A percentile compares a stretch with the other conserved stretches of the same genome.
phyloP scores from a whole-genome alignment of 2,329 filamentous ascomycete genomes.

The Fusarium sp. region DNA sequence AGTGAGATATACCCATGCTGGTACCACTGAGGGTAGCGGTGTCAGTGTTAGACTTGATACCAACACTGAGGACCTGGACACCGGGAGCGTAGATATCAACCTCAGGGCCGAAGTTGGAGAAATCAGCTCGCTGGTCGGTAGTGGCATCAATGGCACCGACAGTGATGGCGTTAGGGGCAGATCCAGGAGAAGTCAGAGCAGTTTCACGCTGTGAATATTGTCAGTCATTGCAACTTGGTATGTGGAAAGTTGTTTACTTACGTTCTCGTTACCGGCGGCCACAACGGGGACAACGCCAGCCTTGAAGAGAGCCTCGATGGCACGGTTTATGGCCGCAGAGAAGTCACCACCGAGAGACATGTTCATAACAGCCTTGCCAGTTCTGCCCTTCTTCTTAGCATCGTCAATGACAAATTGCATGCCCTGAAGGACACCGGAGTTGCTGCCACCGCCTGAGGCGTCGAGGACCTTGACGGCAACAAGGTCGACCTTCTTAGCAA shows the following conservation, averaged over 20 bases:
- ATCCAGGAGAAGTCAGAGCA: conserved; percentile 63
- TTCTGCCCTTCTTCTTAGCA: conserved; percentile 53
- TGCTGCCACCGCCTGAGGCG: conserved; percentile 51
- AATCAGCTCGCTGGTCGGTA: conserved; percentile 60
- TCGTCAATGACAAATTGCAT: conserved; percentile 66
- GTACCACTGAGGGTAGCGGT: conserved; percentile 63
- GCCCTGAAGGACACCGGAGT: conserved; percentile 64
- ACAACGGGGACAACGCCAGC: conserved; percentile 67
- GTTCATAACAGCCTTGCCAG: conserved; percentile 70
- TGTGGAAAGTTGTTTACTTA: conserved; percentile 35
- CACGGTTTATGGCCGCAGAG: conserved; percentile 65
- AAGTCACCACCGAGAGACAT: conserved; percentile 68
- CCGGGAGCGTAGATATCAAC: conserved; percentile 69
- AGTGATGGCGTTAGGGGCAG: conserved; percentile 66
- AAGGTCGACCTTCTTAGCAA: conserved; percentile 59
- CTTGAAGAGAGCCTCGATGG: conserved; percentile 60
- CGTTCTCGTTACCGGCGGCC: conserved; percentile 69
- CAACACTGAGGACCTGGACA: conserved; percentile 63
- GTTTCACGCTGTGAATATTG: conserved; percentile 56
- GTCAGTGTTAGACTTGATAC: conserved; percentile 60
- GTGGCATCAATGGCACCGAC: conserved; percentile 68
- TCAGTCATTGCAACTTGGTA: conserved; percentile 6
- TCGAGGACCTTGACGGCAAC: conserved; percentile 72
- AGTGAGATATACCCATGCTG: conserved; percentile 61
- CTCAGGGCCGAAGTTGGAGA: conserved; percentile 67